Evolutionary conservation across 1,284 basidiomycete genomes (phyloP).

Genomic region (Ganoderma lingzhi): DNA sequence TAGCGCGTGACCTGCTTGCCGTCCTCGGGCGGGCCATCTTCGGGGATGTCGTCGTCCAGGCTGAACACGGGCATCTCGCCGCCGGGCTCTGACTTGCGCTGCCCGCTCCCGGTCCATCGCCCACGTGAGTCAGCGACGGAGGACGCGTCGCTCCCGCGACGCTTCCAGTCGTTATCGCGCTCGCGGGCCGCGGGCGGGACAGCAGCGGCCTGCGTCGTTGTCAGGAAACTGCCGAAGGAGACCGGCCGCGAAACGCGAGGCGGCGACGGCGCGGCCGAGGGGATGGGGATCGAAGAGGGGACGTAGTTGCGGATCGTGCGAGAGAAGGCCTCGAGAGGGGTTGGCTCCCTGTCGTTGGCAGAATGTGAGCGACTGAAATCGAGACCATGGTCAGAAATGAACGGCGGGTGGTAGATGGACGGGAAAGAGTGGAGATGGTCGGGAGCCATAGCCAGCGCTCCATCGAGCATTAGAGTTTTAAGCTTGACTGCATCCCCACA

Average conservation of each 20-base stretch:
- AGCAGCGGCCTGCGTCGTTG: slow-evolving; percentile 17
- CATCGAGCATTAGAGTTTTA: slow-evolving; percentile 3
- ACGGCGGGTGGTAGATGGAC: slow-evolving; percentile 10
- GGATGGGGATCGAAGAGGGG: slow-evolving; percentile 58
- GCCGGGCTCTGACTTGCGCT: slow-evolving; percentile 18
- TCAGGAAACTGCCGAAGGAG: slow-evolving; percentile 54
- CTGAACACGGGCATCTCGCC: slow-evolving; percentile 38
- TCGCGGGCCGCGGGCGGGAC: slow-evolving; percentile 19
- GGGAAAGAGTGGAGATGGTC: slow-evolving; percentile 13
- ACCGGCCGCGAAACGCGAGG: slow-evolving; percentile 58
- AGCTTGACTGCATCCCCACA: neutral
- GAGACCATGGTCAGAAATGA: slow-evolving; percentile 20
- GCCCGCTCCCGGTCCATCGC: slow-evolving; percentile 13
- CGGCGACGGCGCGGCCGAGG: slow-evolving; percentile 54
- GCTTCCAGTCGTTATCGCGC: slow-evolving; percentile 25
- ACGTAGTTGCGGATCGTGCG: slow-evolving; percentile 60
- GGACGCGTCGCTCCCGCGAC: slow-evolving; percentile 33
- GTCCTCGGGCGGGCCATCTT: slow-evolving; percentile 29
- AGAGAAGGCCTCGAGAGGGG: slow-evolving; percentile 59
- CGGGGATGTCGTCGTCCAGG: slow-evolving; percentile 40
- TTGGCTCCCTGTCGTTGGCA: slow-evolving; percentile 48
- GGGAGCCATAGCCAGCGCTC: slow-evolving; percentile 15
- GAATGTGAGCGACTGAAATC: slow-evolving; percentile 19
- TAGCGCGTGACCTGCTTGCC: slow-evolving; percentile 35
- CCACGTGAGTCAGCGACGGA: slow-evolving; percentile 27